These are phyloP conservation scores for Ottelia alismoides DNA, from an alignment of 106 monocot genomes.

Conservation along the genomic window DNA sequence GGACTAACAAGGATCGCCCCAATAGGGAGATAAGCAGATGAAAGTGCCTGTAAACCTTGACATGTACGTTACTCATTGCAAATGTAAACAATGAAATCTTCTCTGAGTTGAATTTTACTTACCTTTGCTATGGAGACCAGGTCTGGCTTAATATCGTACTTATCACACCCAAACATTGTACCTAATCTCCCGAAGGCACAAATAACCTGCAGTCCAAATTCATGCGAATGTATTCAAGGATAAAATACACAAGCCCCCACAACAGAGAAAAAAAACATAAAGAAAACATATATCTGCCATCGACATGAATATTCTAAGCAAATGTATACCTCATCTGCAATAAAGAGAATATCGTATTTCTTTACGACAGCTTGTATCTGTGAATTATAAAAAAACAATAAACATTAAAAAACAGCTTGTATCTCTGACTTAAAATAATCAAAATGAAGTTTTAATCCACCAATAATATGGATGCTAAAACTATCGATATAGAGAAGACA, in stretches of 20 bases:
- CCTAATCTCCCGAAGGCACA: slow-evolving; percentile 93
- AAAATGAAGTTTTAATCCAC: no score
- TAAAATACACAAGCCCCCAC: neutral
- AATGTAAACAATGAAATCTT: neutral
- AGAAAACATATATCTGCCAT: no score
- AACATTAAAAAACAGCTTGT: no score
- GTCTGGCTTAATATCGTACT: slow-evolving; percentile 72
- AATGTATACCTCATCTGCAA: slow-evolving; percentile 75
- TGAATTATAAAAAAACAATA: no score
- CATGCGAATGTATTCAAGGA: neutral
- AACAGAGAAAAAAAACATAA: neutral
- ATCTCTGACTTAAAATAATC: no score
- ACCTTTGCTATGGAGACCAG: slow-evolving; percentile 84
- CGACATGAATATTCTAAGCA: neutral
- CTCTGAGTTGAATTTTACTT: neutral
- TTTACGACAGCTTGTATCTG: slow-evolving; percentile 88
- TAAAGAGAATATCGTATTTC: slow-evolving; percentile 89
- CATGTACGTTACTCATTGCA: neutral
- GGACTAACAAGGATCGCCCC: slow-evolving; percentile 76
- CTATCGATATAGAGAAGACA: no score
- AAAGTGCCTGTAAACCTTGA: slow-evolving; percentile 51
- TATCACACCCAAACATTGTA: slow-evolving; percentile 86
- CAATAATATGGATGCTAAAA: no score
- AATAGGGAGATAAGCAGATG: slow-evolving; percentile 86
- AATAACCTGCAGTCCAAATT: slow-evolving; percentile 38